Conservation (phyloP, 257 asterid species). For the Solanum chiquidenum region DNA sequence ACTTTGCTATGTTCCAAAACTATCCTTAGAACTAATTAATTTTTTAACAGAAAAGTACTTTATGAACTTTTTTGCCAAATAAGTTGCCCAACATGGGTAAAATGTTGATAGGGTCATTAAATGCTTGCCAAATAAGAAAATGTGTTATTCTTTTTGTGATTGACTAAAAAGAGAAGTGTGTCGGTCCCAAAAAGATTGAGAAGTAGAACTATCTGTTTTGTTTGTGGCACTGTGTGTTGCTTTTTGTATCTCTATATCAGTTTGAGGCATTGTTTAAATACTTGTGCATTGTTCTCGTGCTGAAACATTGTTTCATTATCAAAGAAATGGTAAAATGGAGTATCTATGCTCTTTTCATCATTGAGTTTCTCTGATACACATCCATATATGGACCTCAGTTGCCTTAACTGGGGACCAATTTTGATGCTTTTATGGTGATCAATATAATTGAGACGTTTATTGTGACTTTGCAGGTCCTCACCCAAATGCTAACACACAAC, state of each 20-base stretch:
- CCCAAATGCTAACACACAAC: constrained; percentile 55
- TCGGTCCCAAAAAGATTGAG: background rate
- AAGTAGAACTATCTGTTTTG: background rate
- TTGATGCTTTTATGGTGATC: constrained; percentile 2
- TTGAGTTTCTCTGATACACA: background rate
- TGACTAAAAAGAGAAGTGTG: background rate
- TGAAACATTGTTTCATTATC: background rate
- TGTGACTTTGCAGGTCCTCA: constrained; percentile 67
- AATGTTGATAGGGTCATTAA: background rate
- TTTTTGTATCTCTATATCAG: background rate
- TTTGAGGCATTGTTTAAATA: background rate
- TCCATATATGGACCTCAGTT: background rate
- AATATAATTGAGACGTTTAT: background rate
- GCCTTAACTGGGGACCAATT: background rate
- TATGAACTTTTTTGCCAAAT: background rate
- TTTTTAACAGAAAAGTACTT: background rate
- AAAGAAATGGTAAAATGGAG: background rate
- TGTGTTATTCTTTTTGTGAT: background rate
- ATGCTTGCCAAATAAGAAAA: background rate
- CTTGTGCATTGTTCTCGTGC: background rate
- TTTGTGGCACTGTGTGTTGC: background rate
- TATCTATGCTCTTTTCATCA: background rate
- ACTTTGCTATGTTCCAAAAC: background rate
- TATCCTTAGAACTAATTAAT: background rate
- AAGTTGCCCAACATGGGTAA: background rate